These are phyloP conservation scores for Aspergillus campestris DNA, from an alignment of 495 filamentous ascomycete genomes.

Conservation along the genomic window DNA sequence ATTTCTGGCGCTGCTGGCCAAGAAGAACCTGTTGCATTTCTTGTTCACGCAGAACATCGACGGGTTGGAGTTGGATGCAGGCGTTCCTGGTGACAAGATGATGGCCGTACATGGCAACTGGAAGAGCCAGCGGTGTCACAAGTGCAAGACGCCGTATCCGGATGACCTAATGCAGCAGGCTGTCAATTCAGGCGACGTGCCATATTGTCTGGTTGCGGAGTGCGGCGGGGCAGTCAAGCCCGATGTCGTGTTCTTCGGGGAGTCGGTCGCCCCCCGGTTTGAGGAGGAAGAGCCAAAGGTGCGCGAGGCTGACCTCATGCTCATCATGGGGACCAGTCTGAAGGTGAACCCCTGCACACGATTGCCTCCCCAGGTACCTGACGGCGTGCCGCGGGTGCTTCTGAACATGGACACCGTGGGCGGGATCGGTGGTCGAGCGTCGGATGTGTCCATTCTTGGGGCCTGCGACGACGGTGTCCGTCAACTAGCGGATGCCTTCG, in stretches of 20 bases:
- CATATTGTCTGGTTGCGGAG: constrained; percentile 46
- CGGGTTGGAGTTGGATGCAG: constrained; percentile 71
- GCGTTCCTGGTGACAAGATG: constrained; percentile 63
- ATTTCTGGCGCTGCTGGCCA: constrained; percentile 60
- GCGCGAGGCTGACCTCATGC: constrained; percentile 57
- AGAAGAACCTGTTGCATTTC: constrained; percentile 64
- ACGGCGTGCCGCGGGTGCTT: constrained; percentile 58
- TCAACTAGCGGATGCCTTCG: constrained; percentile 62
- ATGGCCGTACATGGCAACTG: constrained; percentile 85
- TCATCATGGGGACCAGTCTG: constrained; percentile 86
- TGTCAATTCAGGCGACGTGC: constrained; percentile 52
- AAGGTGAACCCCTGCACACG: constrained; percentile 72
- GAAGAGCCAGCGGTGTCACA: constrained; percentile 70
- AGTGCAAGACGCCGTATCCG: constrained; percentile 59
- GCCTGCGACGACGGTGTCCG: constrained; percentile 71
- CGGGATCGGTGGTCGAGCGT: constrained; percentile 52
- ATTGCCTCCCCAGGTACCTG: constrained; percentile 49
- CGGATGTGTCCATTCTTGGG: constrained; percentile 60
- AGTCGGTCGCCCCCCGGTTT: constrained; percentile 61
- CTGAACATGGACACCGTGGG: constrained; percentile 76
- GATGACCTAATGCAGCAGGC: constrained; percentile 57
- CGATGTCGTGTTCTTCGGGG: constrained; percentile 89
- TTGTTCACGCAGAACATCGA: constrained; percentile 94
- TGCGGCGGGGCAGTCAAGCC: constrained; percentile 84
- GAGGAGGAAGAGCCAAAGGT: constrained; percentile 43